phyloP scores from a whole-genome alignment of 2,329 filamentous ascomycete genomes.

The Nemania sp. region DNA sequence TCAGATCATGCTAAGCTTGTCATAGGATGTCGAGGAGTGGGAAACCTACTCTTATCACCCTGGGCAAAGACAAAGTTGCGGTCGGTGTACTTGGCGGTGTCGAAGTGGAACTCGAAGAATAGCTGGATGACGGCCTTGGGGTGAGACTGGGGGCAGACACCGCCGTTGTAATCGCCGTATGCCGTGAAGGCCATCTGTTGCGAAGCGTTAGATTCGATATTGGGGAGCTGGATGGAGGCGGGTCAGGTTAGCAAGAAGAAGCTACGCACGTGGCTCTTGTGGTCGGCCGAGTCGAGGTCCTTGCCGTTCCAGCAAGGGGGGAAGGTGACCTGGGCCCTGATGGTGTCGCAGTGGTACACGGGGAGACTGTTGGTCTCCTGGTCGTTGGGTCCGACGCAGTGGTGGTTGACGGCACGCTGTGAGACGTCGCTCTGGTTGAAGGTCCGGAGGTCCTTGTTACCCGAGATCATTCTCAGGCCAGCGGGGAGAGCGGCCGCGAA shows the following conservation, averaged over 20 bases:
- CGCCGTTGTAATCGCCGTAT: slow-evolving; percentile 40
- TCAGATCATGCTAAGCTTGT: no score
- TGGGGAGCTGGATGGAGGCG: neutral
- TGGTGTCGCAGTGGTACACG: slow-evolving; percentile 36
- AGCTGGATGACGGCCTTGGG: slow-evolving; percentile 52
- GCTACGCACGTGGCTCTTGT: slow-evolving; percentile 19
- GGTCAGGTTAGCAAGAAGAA: neutral
- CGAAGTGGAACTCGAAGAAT: slow-evolving; percentile 48
- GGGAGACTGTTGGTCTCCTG: slow-evolving; percentile 51
- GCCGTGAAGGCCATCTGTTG: slow-evolving; percentile 16
- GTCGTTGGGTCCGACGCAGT: slow-evolving; percentile 15
- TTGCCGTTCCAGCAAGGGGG: slow-evolving; percentile 67
- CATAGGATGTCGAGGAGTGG: no score
- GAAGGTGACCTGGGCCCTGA: slow-evolving; percentile 60
- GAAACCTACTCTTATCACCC: slow-evolving; percentile 47
- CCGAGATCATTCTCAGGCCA: slow-evolving; percentile 22
- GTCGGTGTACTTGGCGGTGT: slow-evolving; percentile 32
- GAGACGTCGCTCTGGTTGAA: slow-evolving; percentile 19
- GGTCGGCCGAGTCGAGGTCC: slow-evolving; percentile 47
- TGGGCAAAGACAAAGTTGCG: slow-evolving; percentile 51
- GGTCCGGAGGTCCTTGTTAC: slow-evolving; percentile 23
- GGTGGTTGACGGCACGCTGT: slow-evolving; percentile 23
- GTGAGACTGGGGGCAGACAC: slow-evolving; percentile 46
- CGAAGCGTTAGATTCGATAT: neutral
- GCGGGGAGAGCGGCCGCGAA: slow-evolving; percentile 13